Evolutionary conservation across 2,329 filamentous ascomycete genomes (phyloP).

Genomic region (Diplodia seriata): DNA sequence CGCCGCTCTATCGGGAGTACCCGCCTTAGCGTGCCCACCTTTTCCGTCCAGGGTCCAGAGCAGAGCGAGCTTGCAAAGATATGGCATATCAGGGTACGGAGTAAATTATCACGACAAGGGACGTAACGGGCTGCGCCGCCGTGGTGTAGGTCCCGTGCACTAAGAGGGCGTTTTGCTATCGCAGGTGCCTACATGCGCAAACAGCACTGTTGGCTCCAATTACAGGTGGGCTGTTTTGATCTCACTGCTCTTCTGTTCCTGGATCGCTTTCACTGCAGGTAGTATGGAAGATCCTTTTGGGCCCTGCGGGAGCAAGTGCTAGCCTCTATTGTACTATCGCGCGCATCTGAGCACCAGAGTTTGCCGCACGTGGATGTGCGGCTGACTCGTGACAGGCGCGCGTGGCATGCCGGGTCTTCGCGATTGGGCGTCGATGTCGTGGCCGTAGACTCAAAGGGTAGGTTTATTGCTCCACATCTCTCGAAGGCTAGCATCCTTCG

Average conservation of each 20-base stretch:
- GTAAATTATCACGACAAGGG: not conserved
- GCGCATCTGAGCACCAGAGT: not conserved
- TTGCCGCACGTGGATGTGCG: constrained; percentile 1
- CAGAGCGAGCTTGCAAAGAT: not conserved
- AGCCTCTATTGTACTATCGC: not conserved
- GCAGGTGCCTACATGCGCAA: not conserved
- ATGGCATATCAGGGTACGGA: not conserved
- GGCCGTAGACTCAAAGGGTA: not conserved
- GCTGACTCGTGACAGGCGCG: constrained; percentile 14
- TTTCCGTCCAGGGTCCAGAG: not conserved
- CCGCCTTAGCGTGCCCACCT: not conserved
- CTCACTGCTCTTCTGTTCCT: not conserved
- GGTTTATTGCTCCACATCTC: not conserved
- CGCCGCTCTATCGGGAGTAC: not conserved
- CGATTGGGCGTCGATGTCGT: constrained; percentile 11
- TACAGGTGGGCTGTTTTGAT: not conserved
- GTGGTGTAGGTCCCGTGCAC: not conserved
- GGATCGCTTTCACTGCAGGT: not conserved
- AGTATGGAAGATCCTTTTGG: not conserved
- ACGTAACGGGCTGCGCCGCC: not conserved
- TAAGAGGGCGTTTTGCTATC: not conserved
- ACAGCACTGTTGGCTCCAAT: no score
- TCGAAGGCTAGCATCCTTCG: not conserved
- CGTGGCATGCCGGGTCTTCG: not conserved
- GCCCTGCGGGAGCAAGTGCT: not conserved